Evolutionary conservation across 164 flowering plant species (phyloP), one percentile per base, ranked within the genome.

Genomic region (Sedum album): DNA sequence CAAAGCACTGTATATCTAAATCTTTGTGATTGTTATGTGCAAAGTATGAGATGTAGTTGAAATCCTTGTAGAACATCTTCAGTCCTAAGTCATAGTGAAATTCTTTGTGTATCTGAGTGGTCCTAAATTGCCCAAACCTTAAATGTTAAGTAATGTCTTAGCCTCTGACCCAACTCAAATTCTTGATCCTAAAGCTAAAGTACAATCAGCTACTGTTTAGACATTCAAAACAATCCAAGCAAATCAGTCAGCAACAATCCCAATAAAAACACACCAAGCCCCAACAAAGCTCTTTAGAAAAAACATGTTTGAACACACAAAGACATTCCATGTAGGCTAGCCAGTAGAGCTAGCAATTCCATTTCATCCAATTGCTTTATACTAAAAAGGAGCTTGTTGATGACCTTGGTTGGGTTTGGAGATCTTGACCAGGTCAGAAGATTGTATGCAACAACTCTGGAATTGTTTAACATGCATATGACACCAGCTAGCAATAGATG

Each of bases 1-100:
- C 20, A 49, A 49, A 49, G 25, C 60, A 53, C 28, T 53, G 60
- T 53, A 23, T 53, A 53, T 53, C 13, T 53, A 53, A 53, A 53
- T 10, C 28, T 7, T 9, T 53, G 60, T 53, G 60, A 53, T 53
- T 53, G 57, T 53, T 53, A 53, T 53, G 60, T 23, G 28, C 7
- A 35, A 10, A 53, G 8, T 53, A 23, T 53, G 26, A 53, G 30
- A 53, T 53, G 10, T 53, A 9, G 60, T 23, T 53, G 5, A n/a
- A 1, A 49, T 49, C 55, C 55, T 49, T 49, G 55, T 49, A 49
- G 55, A 44, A 15, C 48, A 44, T 44, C 15, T 44, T 44, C 48
- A 35, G 5, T 35, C 17, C 15, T 14, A 13, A 15, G 17, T 44
- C 4, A 14, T 44, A 15, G 15, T 44, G 48, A 18, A 44, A 44